phyloP scores from a whole-genome alignment of 495 filamentous ascomycete species.

The Daldinia vernicosa region DNA sequence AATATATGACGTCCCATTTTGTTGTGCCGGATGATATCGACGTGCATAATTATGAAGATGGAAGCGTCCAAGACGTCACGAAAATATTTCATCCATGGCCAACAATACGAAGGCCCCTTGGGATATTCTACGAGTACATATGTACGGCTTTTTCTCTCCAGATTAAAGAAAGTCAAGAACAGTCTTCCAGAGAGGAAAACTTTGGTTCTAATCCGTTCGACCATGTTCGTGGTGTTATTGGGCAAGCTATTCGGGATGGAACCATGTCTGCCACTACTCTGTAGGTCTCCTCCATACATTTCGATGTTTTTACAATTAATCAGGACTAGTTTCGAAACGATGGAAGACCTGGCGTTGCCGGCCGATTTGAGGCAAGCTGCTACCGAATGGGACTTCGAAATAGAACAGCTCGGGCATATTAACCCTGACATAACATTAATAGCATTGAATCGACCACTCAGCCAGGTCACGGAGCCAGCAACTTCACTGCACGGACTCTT shows the following conservation, averaged over 20 bases:
- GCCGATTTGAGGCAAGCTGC: slow-evolving; percentile 19
- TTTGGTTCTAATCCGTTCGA: slow-evolving; percentile 34
- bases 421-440: slow-evolving; percentile 29
- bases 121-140: slow-evolving; percentile 41
- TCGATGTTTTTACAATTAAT: slow-evolving; percentile 16
- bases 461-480: slow-evolving; percentile 10
- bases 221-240: slow-evolving; percentile 14
- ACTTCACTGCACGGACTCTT: slow-evolving; percentile 27
- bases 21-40: slow-evolving; percentile 32
- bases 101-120: slow-evolving; percentile 23
- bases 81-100: slow-evolving; percentile 3
- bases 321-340: slow-evolving; percentile 33
- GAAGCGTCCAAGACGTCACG: not conserved
- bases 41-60: not conserved
- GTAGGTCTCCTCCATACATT: slow-evolving; percentile 25
- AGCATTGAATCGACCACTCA: slow-evolving; percentile 19
- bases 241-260: slow-evolving; percentile 24
- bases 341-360: slow-evolving; percentile 19
- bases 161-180: not conserved
- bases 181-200: not conserved
- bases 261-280: slow-evolving; percentile 38
- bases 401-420: slow-evolving; percentile 28
- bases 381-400: slow-evolving; percentile 31
- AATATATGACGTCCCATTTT: slow-evolving; percentile 20
- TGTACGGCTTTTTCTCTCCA: slow-evolving; percentile 2